A percentile compares a stretch with the other conserved stretches of the same genome.
phyloP scores from a whole-genome alignment of 495 filamentous ascomycete species.

The Filosporella fistucella region DNA sequence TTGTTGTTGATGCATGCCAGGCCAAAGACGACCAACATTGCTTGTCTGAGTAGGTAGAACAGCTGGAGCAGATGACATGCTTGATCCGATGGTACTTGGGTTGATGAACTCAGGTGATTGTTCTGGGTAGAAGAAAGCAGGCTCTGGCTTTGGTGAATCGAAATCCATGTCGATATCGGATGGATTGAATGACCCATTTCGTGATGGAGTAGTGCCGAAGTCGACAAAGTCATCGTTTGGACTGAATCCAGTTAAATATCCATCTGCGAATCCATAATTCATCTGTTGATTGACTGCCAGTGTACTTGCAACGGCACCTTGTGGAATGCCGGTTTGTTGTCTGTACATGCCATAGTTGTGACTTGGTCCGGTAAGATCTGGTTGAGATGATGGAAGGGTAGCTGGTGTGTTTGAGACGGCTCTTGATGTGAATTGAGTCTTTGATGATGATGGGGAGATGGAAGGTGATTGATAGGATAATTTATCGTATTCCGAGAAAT shows the following conservation, averaged over 20 bases:
- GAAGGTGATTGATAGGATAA: slow-evolving; percentile 40
- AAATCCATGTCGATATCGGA: slow-evolving; percentile 64
- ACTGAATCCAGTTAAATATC: slow-evolving; percentile 47
- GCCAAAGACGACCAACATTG: slow-evolving; percentile 70
- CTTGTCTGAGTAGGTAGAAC: slow-evolving; percentile 38
- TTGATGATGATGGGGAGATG: slow-evolving; percentile 37
- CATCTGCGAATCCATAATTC: slow-evolving; percentile 42
- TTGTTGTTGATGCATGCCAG: slow-evolving; percentile 89
- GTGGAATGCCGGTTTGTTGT: slow-evolving; percentile 85
- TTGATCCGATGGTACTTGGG: slow-evolving; percentile 61
- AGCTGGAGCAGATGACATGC: slow-evolving; percentile 28
- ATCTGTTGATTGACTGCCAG: slow-evolving; percentile 62
- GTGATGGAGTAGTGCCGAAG: slow-evolving; percentile 50
- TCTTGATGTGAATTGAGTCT: slow-evolving; percentile 24
- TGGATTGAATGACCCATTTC: slow-evolving; percentile 33
- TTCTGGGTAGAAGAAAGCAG: slow-evolving; percentile 41
- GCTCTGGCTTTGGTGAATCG: slow-evolving; percentile 43
- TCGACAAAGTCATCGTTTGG: slow-evolving; percentile 46
- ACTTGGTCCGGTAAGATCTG: slow-evolving; percentile 70
- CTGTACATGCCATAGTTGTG: slow-evolving; percentile 89
- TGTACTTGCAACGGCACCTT: slow-evolving; percentile 68
- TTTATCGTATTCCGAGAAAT: slow-evolving; percentile 42
- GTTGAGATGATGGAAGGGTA: slow-evolving; percentile 37
- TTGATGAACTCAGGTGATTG: slow-evolving; percentile 52
- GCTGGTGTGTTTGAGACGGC: slow-evolving; percentile 29